These are phyloP conservation scores for Penicillium vulpinum DNA, from an alignment of 2,329 filamentous ascomycete genomes.

Conservation along the genomic window DNA sequence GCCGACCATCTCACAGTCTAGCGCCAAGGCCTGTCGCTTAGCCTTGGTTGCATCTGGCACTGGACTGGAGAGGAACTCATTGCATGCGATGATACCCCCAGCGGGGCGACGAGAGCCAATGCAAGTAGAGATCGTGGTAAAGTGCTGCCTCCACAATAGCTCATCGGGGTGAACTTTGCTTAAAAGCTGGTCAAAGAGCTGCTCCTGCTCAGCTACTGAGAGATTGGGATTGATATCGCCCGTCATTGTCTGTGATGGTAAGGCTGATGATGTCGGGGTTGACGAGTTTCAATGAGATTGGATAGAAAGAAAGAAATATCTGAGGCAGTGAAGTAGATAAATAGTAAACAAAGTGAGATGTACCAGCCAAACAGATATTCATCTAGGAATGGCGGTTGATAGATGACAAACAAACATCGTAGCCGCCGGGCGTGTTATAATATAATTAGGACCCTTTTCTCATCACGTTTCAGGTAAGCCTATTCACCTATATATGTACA, in stretches of 20 bases:
- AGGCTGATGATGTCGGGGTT: background rate
- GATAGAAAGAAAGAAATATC: background rate
- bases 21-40: background rate
- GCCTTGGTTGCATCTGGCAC: background rate
- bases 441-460: too few relatives aligned
- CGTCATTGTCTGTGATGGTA: background rate
- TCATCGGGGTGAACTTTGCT: background rate
- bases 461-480: background rate
- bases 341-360: background rate
- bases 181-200: background rate
- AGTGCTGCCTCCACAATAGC: background rate
- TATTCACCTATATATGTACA: background rate
- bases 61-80: background rate
- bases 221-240: too few relatives aligned
- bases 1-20: background rate
- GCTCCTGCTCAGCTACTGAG: background rate
- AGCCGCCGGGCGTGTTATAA: too few relatives aligned
- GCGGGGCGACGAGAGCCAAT: background rate
- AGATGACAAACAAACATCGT: background rate
- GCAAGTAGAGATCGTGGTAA: background rate
- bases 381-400: too few relatives aligned
- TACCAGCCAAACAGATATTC: too few relatives aligned
- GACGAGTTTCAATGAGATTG: background rate
- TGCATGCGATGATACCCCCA: background rate
- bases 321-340: background rate